Evolutionary conservation across 202 grass and related monocot species (phyloP).

Genomic region (Setaria viridis): DNA sequence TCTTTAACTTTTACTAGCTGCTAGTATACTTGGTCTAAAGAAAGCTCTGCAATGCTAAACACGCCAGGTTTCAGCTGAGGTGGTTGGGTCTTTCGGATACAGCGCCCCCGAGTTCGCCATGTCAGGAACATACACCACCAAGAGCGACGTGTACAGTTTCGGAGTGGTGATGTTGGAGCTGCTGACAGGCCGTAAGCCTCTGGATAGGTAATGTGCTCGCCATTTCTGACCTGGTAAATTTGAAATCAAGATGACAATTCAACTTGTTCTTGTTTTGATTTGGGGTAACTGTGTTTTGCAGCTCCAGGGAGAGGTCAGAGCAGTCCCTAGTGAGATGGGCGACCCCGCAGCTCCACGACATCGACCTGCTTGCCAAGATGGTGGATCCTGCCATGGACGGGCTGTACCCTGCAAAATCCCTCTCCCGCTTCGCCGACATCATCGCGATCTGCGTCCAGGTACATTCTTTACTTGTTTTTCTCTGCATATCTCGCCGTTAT

Average conservation of each 20-base stretch:
- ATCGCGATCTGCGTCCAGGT: slow-evolving; percentile 96
- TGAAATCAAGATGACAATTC: too few species aligned
- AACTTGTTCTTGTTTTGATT: neutral
- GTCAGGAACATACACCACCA: slow-evolving; percentile 83
- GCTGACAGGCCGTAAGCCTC: slow-evolving; percentile 81
- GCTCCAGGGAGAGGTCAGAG: slow-evolving; percentile 74
- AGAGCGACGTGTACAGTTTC: slow-evolving; percentile 98
- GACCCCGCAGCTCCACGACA: slow-evolving; percentile 92
- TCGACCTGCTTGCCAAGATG: slow-evolving; percentile 88
- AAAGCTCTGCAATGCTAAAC: neutral
- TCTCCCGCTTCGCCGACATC: slow-evolving; percentile 96
- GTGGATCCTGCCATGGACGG: slow-evolving; percentile 88
- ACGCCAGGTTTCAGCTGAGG: slow-evolving; percentile 69
- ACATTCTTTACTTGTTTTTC: neutral
- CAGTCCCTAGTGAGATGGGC: slow-evolving; percentile 96
- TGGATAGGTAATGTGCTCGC: slow-evolving; percentile 68
- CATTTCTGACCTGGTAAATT: slow-evolving; percentile 8
- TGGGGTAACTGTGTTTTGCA: slow-evolving; percentile 30
- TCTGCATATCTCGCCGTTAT: neutral
- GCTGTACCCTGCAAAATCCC: slow-evolving; percentile 91
- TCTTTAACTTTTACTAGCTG: neutral
- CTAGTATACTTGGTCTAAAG: neutral
- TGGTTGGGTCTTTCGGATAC: slow-evolving; percentile 87
- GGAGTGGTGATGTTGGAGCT: slow-evolving; percentile 97
- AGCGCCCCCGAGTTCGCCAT: slow-evolving; percentile 97